Percentiles rank a stretch among this genome's conserved stretches.
Evolutionary conservation across 2,329 filamentous ascomycete species (phyloP).

Genomic region (Nothopassalora personata): DNA sequence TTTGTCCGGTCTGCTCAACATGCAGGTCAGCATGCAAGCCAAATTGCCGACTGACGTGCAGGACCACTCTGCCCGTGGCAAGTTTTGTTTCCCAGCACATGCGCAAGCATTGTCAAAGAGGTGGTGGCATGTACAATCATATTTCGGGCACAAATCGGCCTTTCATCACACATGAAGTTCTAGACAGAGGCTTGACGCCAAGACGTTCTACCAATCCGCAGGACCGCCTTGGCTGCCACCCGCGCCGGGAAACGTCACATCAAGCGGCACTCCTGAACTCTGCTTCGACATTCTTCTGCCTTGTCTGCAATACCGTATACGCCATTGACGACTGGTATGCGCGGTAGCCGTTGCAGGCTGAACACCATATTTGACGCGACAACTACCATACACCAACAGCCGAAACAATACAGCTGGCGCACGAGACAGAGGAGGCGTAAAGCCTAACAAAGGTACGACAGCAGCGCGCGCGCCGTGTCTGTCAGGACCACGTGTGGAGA

Average conservation of each 20-base stretch:
- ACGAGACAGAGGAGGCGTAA: neutral
- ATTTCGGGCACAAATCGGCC: neutral
- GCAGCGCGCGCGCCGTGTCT: neutral
- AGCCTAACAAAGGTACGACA: neutral
- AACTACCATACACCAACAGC: neutral
- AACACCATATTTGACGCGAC: neutral
- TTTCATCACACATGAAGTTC: neutral
- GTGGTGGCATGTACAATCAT: neutral
- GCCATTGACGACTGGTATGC: neutral
- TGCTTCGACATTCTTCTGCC: neutral
- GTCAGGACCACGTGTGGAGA: constrained; percentile 1
- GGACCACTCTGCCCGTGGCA: neutral
- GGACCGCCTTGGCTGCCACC: neutral
- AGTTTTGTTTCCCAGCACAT: neutral
- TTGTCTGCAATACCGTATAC: neutral
- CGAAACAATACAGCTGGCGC: neutral
- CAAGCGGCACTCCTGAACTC: neutral
- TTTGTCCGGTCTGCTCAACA: neutral
- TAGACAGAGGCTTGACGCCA: neutral
- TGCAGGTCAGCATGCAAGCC: neutral
- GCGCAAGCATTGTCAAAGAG: neutral
- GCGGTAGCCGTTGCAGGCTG: neutral
- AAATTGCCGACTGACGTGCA: neutral
- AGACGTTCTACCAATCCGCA: neutral
- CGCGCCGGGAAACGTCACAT: neutral